Evolutionary conservation across 2,329 filamentous ascomycete genomes (phyloP), one percentile per base, ranked within the genome.

Genomic region (Talaromyces pinophilus): DNA sequence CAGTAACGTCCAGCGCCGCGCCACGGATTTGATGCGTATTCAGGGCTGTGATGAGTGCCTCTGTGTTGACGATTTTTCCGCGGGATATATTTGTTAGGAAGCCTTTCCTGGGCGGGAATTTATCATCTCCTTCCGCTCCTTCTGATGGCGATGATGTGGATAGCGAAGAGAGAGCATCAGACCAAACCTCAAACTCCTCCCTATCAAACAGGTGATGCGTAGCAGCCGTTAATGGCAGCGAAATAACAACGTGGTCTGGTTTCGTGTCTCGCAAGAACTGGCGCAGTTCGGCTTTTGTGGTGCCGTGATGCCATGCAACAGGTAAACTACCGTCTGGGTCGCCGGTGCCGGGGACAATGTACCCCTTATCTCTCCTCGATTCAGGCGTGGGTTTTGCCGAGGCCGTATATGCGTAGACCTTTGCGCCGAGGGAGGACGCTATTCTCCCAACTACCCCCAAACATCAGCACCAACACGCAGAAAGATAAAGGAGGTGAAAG

Each of bases 1-100:
- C 90, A 1, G 91, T 90, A 0, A 94, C 91, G 74, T 93, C 91
- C 48, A 94, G 78, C 1, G 90, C 90, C 0, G 91, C 92, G 35
- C 91, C 91, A 2, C 82, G 77, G 35, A 91, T 73, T 1, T 83
- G 81, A 0, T 83, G 83, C 0, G 69, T 70, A 48, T 86, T 78
- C 11, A 93, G 78, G 0, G 90, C 88, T 1, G 81, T 80, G 19
- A 92, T 83, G 61, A 94, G 74, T 1, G 86, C 89, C 1, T 84
- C 77, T 69, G 88, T 86, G 62, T 89, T 82, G 15, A 91, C 76
- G 50, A 90, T 85, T 40, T 80, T 80, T 0, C 89, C 91, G 1
- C 91, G 85, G 0, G 88, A 87, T 69, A 93, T 90, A 72, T 94
- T 93, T 61, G 87, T 85, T 6, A 94, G 72, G 68, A 89, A 92